Evolutionary conservation across 371 early-diverging fungal genomes (phyloP).

Genomic region (Smittium culicis): DNA sequence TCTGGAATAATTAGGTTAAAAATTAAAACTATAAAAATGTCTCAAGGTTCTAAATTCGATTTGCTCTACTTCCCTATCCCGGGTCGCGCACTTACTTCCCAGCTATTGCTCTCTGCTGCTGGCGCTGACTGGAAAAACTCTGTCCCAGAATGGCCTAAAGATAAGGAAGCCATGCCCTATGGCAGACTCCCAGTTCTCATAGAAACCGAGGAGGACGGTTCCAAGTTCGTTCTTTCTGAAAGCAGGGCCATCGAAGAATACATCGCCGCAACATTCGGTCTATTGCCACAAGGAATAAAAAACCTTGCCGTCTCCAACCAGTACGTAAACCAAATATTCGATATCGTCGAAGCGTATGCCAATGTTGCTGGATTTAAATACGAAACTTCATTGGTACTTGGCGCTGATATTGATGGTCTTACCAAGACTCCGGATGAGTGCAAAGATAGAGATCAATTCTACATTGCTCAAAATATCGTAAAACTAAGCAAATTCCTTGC

Average conservation of each 20-base stretch:
- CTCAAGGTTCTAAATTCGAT: neutral
- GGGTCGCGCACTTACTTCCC: neutral
- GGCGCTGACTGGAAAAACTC: constrained; percentile 13
- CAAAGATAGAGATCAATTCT: no score
- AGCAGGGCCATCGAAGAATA: constrained; percentile 34
- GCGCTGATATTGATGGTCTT: no score
- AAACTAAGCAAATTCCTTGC: no score
- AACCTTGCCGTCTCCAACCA: no score
- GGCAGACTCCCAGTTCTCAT: constrained; percentile 31
- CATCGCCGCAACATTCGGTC: constrained; percentile 22
- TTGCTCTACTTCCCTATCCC: neutral
- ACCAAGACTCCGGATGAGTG: no score
- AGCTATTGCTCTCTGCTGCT: neutral
- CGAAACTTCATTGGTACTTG: no score
- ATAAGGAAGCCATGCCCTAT: constrained; percentile 28
- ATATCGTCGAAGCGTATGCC: constrained; percentile 21
- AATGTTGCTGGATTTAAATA: no score
- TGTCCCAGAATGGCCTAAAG: constrained; percentile 26
- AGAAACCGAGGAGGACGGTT: constrained; percentile 22
- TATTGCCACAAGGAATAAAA: no score
- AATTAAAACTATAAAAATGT: neutral
- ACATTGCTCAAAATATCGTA: no score
- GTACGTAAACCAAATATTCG: no score
- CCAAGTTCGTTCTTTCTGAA: constrained; percentile 27
- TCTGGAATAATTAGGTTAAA: no score